Evolutionary conservation across 176 grass and related monocot species (phyloP), one percentile per base, ranked within the genome.

Genomic region (Triticum urartu): DNA sequence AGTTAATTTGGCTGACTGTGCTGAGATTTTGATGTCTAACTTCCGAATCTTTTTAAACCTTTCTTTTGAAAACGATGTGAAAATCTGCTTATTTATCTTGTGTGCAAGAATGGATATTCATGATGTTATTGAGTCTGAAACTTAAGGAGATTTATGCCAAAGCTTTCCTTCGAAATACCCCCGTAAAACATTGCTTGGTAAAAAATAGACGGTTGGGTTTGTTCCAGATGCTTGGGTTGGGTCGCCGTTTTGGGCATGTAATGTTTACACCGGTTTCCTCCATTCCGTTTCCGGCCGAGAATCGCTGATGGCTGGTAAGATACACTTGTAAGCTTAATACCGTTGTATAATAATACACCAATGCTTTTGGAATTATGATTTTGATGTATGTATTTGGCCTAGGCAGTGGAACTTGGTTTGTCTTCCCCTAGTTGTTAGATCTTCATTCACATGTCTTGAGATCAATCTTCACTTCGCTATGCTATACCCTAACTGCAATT

Each of bases 281-380:
- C 4, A 5, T 50, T 50, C 5, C 13, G 0, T 17, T 52, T 52
- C 5, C 14, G 14, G 14, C 0, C 5, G 1, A 52, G 1, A 52
- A 52, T 52, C 1, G 4, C 15, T 52, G 1, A 14, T 17, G 48
- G 48, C 14, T 17, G 5, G 48, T 52, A 50, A 50, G 4, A 50
- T 17, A 50, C 5, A 50, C 14, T 50, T 50, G 48, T 15, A 52
- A 52, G 14, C 48, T 17, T 52, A 52, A 17, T 47, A 5, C 47
- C 4, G 14, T 0, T 0, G 1, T 15, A 50, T 15, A 1, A 48
- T 48, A 14, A 48, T 48, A 48, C 4, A 50, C 4, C 1, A 4
- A 5, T 5, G 5, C 13, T 0, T 2, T 54, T 2, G 5, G 2
- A 54, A 0, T 54, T 18, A 18, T 2, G 2, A 18, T 5, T 6